Evolutionary conservation across 169 alveolate genomes (phyloP).

Genomic region (Neospora caninum): DNA sequence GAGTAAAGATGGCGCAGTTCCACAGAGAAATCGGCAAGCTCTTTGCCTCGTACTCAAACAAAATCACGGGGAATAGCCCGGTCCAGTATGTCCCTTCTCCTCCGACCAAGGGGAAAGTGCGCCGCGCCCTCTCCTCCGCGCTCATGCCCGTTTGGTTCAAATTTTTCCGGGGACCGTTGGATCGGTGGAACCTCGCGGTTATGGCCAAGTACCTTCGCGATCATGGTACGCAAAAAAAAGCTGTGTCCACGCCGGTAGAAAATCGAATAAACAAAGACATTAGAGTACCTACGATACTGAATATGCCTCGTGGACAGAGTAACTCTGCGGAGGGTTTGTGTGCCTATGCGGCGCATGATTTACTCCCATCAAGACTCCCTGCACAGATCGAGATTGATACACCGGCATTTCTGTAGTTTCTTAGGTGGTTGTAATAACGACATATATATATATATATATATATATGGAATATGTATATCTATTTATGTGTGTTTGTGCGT

Average conservation of each 20-base stretch:
- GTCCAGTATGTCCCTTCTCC: slow-evolving; percentile 32
- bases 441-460: background rate
- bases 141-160: slow-evolving; percentile 84
- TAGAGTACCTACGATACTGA: background rate
- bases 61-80: slow-evolving; percentile 26
- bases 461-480: background rate
- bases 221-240: slow-evolving; percentile 75
- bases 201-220: slow-evolving; percentile 84
- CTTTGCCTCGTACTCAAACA: slow-evolving; percentile 48
- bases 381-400: too few relatives aligned
- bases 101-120: slow-evolving; percentile 10
- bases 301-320: background rate
- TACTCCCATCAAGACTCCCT: too few relatives aligned
- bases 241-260: background rate
- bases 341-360: too few relatives aligned
- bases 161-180: slow-evolving; percentile 83
- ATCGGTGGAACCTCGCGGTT: slow-evolving; percentile 86
- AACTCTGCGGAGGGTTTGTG: too few relatives aligned
- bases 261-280: too few relatives aligned
- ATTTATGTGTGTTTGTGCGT: background rate
- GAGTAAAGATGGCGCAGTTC: slow-evolving; percentile 37
- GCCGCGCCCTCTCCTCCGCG: slow-evolving; percentile 50
- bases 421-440: background rate
- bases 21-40: slow-evolving; percentile 52
- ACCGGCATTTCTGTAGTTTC: too few relatives aligned